phyloP scores from a whole-genome alignment of 2,329 filamentous ascomycete species.

The Aureobasidium sp. region DNA sequence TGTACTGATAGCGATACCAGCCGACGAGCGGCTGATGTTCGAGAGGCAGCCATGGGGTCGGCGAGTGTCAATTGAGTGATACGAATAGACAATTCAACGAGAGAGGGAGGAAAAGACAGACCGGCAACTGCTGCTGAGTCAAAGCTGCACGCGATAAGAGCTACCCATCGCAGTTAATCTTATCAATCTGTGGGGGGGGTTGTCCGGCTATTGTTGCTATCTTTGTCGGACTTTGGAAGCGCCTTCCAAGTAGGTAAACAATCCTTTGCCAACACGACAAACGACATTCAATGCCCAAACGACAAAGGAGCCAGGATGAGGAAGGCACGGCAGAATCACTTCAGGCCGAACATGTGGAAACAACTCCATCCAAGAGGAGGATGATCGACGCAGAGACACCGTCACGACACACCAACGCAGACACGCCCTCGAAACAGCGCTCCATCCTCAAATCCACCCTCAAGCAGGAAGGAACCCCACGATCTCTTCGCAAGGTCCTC shows the following conservation, averaged over 20 bases:
- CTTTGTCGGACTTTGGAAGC: neutral
- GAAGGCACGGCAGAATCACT: neutral
- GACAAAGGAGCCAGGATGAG: conserved; percentile 5
- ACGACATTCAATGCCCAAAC: conserved; percentile 11
- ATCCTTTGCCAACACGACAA: neutral
- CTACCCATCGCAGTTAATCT: neutral
- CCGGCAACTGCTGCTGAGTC: neutral
- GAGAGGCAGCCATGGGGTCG: conserved; percentile 3
- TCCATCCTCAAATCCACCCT: conserved; percentile 25
- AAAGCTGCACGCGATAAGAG: neutral
- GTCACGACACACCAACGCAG: conserved; percentile 1
- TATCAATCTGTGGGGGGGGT: neutral
- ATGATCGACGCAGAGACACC: conserved; percentile 4
- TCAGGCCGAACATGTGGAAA: neutral
- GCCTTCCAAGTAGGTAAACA: neutral
- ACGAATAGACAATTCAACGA: neutral
- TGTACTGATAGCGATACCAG: conserved; percentile 17
- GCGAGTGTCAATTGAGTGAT: neutral
- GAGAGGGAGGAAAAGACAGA: neutral
- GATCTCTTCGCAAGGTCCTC: conserved; percentile 36
- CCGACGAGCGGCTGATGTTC: conserved; percentile 16
- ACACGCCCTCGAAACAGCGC: conserved; percentile 20
- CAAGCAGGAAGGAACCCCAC: conserved; percentile 30
- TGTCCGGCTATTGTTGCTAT: neutral
- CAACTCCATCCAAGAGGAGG: neutral